Percentiles rank a stretch among this genome's conserved stretches.
phyloP scores from a whole-genome alignment of 192 early-diverging fungal genomes.

The Coemansia sp. region DNA sequence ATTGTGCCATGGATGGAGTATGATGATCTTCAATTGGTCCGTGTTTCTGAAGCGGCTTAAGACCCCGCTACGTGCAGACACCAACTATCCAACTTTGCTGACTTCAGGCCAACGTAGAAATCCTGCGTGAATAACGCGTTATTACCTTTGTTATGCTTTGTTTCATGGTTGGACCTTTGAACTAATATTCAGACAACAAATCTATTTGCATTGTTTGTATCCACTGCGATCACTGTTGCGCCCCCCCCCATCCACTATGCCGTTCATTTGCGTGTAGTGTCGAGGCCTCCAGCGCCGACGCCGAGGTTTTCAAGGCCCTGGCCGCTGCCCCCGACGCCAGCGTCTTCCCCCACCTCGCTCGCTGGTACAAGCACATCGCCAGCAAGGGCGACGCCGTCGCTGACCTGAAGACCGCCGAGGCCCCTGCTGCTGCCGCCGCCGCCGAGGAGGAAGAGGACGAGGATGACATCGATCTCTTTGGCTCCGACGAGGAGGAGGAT shows the following conservation, averaged over 20 bases:
- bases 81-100: conserved; percentile 39
- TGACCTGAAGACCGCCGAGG: conserved; percentile 43
- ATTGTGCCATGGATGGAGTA: no score
- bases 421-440: conserved; percentile 58
- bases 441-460: conserved; percentile 77
- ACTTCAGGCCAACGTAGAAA: conserved; percentile 9
- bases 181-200: no score
- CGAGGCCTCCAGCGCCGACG: conserved; percentile 80
- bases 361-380: conserved; percentile 95
- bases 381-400: conserved; percentile 38
- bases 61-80: conserved; percentile 58
- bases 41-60: conserved; percentile 64
- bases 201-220: no score
- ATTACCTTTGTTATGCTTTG: no score
- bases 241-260: no score
- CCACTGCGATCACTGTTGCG: no score
- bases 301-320: conserved; percentile 79
- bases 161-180: no score
- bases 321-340: conserved; percentile 66
- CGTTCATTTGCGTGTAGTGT: conserved; percentile 41
- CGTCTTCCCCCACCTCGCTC: conserved; percentile 81
- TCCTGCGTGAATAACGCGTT: not conserved
- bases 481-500: conserved; percentile 85
- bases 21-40: conserved; percentile 60
- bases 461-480: conserved; percentile 94